phyloP scores from a whole-genome alignment of 2,329 filamentous ascomycete genomes.

The Dryadomyces quercus-mongolicae region DNA sequence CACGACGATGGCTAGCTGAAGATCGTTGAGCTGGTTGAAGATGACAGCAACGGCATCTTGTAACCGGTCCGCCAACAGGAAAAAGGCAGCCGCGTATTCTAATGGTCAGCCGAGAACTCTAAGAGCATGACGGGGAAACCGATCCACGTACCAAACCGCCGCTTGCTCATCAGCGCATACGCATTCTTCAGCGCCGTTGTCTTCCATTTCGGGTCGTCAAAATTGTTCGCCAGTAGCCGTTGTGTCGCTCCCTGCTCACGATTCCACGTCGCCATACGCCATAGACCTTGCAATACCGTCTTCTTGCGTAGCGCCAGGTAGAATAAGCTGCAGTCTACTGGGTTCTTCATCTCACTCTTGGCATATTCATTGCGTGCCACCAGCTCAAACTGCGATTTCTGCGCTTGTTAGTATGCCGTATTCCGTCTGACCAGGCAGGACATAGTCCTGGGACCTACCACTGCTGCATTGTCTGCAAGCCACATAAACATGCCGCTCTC shows the following conservation, averaged over 20 bases:
- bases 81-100: slow-evolving; percentile 92
- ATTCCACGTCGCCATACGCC: slow-evolving; percentile 89
- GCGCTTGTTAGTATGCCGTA: not conserved
- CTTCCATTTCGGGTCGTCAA: slow-evolving; percentile 74
- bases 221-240: slow-evolving; percentile 78
- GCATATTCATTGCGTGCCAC: slow-evolving; percentile 91
- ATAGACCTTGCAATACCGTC: slow-evolving; percentile 75
- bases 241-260: slow-evolving; percentile 73
- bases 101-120: not conserved
- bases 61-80: slow-evolving; percentile 75
- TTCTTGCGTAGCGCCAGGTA: slow-evolving; percentile 91
- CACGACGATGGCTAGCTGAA: slow-evolving; percentile 82
- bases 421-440: not conserved
- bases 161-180: slow-evolving; percentile 83
- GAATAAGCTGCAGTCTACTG: slow-evolving; percentile 79
- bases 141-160: slow-evolving; percentile 56
- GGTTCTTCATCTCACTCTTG: slow-evolving; percentile 75
- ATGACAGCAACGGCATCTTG: slow-evolving; percentile 80
- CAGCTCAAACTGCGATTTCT: slow-evolving; percentile 74
- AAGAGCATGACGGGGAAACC: too few species aligned
- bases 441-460: slow-evolving; percentile 41
- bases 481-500: slow-evolving; percentile 93
- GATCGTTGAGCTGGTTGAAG: slow-evolving; percentile 73
- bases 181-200: slow-evolving; percentile 91
- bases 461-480: slow-evolving; percentile 63